Conservation (phyloP, 2,329 filamentous ascomycete genomes). For the Fusarium incarnatum region DNA sequence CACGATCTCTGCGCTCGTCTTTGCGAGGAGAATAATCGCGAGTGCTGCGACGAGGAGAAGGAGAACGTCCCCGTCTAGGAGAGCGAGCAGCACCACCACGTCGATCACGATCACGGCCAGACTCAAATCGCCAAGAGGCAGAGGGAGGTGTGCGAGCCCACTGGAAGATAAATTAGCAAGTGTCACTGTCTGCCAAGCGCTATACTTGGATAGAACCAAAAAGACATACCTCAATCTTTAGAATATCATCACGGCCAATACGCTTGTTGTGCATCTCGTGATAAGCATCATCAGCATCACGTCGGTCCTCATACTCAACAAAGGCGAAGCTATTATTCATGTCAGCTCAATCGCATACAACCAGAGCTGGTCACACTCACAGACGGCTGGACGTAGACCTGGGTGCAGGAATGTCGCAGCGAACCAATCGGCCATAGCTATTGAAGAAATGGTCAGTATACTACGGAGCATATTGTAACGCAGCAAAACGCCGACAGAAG, state of each 20-base stretch:
- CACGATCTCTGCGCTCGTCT: slow-evolving; percentile 85
- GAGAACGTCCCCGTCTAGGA: slow-evolving; percentile 77
- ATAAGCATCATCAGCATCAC: slow-evolving; percentile 98
- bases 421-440: slow-evolving; percentile 97
- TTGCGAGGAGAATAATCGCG: slow-evolving; percentile 89
- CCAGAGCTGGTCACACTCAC: slow-evolving; percentile 68
- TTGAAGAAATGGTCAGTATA: slow-evolving; percentile 58
- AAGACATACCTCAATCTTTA: slow-evolving; percentile 92
- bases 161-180: slow-evolving; percentile 59
- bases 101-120: slow-evolving; percentile 81
- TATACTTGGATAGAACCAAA: not conserved
- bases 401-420: slow-evolving; percentile 97
- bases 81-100: slow-evolving; percentile 66
- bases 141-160: slow-evolving; percentile 99
- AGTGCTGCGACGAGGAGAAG: slow-evolving; percentile 79
- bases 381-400: slow-evolving; percentile 93
- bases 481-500: slow-evolving; percentile 41
- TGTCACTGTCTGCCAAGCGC: not conserved
- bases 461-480: slow-evolving; percentile 51
- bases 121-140: slow-evolving; percentile 98
- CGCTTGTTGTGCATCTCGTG: slow-evolving; percentile 99
- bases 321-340: slow-evolving; percentile 81
- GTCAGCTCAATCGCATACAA: slow-evolving; percentile 17
- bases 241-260: slow-evolving; percentile 90
- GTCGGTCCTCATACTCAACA: slow-evolving; percentile 98